phyloP scores from a whole-genome alignment of 352 stramenopile species.

The Phytophthora melonis region DNA sequence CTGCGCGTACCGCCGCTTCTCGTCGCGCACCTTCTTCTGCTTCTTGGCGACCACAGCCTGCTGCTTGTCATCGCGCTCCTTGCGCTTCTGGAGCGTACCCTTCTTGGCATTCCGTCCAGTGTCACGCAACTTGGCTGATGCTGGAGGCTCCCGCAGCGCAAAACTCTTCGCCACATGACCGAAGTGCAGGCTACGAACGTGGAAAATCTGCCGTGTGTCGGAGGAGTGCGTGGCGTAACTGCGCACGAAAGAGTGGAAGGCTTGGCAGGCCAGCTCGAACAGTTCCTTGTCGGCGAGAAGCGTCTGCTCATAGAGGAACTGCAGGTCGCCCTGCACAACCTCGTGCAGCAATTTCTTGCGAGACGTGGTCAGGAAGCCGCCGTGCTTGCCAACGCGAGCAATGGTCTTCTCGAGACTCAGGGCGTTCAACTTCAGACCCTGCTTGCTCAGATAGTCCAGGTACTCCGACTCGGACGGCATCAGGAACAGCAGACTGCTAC shows the following conservation, averaged over 20 bases:
- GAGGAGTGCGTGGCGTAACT: conserved; percentile 94
- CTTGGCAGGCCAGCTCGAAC: conserved; percentile 87
- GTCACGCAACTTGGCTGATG: conserved; percentile 82
- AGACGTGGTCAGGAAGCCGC: conserved; percentile 64
- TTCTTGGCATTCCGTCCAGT: conserved; percentile 80
- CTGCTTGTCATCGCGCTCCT: conserved; percentile 81
- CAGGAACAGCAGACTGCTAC: conserved; percentile 97
- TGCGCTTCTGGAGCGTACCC: conserved; percentile 86
- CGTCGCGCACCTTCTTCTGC: conserved; percentile 65
- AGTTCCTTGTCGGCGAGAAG: conserved; percentile 86
- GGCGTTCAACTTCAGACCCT: conserved; percentile 82
- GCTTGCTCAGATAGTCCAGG: conserved; percentile 92
- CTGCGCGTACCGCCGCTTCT: conserved; percentile 74
- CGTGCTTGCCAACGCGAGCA: conserved; percentile 65
- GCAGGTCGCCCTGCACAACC: conserved; percentile 80
- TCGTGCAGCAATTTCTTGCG: conserved; percentile 87
- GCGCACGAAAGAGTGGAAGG: conserved; percentile 93
- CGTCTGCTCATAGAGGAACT: conserved; percentile 87
- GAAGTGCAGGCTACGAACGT: conserved; percentile 93
- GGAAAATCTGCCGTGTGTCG: conserved; percentile 93
- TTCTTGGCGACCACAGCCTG: conserved; percentile 60
- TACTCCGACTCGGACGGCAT: conserved; percentile 97
- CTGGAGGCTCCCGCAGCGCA: conserved; percentile 84
- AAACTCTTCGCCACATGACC: conserved; percentile 96
- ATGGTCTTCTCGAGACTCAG: conserved; percentile 90